phyloP scores from a whole-genome alignment of 1,284 basidiomycete genomes.

The Boletus smithii region DNA sequence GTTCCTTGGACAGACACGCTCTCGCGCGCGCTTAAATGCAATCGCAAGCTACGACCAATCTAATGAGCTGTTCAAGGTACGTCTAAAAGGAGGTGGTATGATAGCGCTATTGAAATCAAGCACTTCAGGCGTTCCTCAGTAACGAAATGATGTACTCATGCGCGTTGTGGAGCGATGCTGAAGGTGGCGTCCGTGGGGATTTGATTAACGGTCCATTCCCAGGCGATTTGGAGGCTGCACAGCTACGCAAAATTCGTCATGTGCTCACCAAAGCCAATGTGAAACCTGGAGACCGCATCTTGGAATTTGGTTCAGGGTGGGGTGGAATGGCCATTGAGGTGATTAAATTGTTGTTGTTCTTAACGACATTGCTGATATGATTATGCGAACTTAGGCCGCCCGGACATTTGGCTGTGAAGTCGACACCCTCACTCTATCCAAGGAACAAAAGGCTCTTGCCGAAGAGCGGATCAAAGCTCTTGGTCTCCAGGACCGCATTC shows the following conservation, averaged over 20 bases:
- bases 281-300: constrained; percentile 70
- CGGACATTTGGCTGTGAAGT: constrained; percentile 73
- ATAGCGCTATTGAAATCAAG: constrained; percentile 28
- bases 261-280: constrained; percentile 77
- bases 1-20: constrained; percentile 75
- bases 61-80: constrained; percentile 73
- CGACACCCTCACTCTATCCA: constrained; percentile 82
- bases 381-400: constrained; percentile 50
- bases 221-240: constrained; percentile 77
- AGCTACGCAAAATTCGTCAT: constrained; percentile 75
- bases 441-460: constrained; percentile 83
- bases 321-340: constrained; percentile 88
- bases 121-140: constrained; percentile 70
- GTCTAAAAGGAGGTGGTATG: constrained; percentile 9
- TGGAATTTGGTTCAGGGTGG: constrained; percentile 94
- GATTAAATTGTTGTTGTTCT: neutral
- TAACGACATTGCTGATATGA: constrained; percentile 5
- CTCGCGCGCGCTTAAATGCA: constrained; percentile 77
- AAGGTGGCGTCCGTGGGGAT: constrained; percentile 71
- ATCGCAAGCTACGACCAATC: constrained; percentile 90
- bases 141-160: constrained; percentile 94
- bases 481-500: constrained; percentile 68
- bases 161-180: constrained; percentile 72
- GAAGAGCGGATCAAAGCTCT: constrained; percentile 76
- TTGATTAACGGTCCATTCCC: constrained; percentile 46